phyloP scores from a whole-genome alignment of 2,329 filamentous ascomycete genomes.

The Ascochyta rabiei region DNA sequence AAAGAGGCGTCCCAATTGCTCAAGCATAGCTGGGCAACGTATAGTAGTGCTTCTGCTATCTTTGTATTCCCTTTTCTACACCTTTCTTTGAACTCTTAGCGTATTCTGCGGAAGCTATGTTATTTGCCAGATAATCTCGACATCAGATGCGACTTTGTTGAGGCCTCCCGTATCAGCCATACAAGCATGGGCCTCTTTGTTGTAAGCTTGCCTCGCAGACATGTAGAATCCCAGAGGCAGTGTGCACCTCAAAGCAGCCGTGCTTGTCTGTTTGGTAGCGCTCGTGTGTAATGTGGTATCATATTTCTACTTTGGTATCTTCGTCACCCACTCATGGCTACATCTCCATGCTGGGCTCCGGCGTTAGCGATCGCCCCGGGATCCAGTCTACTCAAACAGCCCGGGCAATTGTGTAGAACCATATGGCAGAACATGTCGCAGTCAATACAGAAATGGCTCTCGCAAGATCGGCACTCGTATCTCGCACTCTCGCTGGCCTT shows the following conservation, averaged over 20 bases:
- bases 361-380: constrained; percentile 16
- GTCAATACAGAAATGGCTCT: constrained; percentile 94
- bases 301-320: background rate
- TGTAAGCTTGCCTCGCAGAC: too few relatives aligned
- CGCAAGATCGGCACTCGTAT: constrained; percentile 88
- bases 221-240: too few relatives aligned
- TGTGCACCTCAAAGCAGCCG: too few relatives aligned
- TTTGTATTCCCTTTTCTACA: constrained; percentile 8
- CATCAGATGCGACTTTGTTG: too few relatives aligned
- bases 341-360: constrained; percentile 31
- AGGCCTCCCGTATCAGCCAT: too few relatives aligned
- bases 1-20: too few relatives aligned
- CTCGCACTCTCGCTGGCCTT: constrained; percentile 78
- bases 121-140: too few relatives aligned
- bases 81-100: background rate
- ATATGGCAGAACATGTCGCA: constrained; percentile 96
- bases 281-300: background rate
- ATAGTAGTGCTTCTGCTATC: constrained; percentile 21
- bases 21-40: too few relatives aligned
- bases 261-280: too few relatives aligned
- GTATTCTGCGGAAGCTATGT: background rate
- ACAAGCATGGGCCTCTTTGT: too few relatives aligned
- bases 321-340: constrained; percentile 35
- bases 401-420: constrained; percentile 93
- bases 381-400: constrained; percentile 66